Evolutionary conservation across 108 stramenopile species (phyloP).

Genomic region (Chaetoceros muelleri): DNA sequence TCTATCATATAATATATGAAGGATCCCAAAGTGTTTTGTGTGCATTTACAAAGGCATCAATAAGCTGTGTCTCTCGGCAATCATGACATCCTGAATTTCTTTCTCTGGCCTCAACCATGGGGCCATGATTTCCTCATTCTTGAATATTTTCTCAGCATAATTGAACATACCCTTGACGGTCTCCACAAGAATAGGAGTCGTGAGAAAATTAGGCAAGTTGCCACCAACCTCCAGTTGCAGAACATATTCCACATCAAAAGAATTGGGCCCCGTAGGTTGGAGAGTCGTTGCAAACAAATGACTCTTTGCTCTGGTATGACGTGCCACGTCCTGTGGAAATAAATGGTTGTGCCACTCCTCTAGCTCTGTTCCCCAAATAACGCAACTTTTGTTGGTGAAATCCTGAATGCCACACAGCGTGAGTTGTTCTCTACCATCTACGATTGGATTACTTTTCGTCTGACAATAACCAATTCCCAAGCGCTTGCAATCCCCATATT

Average conservation of each 20-base stretch:
- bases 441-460: slow-evolving; percentile 41
- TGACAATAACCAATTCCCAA: slow-evolving; percentile 53
- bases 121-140: slow-evolving; percentile 9
- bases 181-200: slow-evolving; percentile 45
- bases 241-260: slow-evolving; percentile 67
- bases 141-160: slow-evolving; percentile 25
- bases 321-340: slow-evolving; percentile 30
- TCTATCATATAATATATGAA: too few species aligned
- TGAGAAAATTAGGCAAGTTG: slow-evolving; percentile 53
- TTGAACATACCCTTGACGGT: slow-evolving; percentile 57
- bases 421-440: slow-evolving; percentile 50
- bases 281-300: slow-evolving; percentile 51
- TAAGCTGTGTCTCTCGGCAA: slow-evolving; percentile 2
- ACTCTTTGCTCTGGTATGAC: slow-evolving; percentile 43
- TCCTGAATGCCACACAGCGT: slow-evolving; percentile 63
- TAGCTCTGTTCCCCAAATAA: slow-evolving; percentile 65
- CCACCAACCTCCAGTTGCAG: slow-evolving; percentile 67
- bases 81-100: neutral
- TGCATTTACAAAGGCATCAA: slow-evolving; percentile 3
- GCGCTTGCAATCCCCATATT: slow-evolving; percentile 43
- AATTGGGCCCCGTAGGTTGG: slow-evolving; percentile 37
- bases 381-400: slow-evolving; percentile 39
- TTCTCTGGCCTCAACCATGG: neutral
- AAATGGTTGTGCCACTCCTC: slow-evolving; percentile 61
- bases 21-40: too few species aligned